Evolutionary conservation across 768 basidiomycete species (phyloP).

Genomic region (Bullera alba): DNA sequence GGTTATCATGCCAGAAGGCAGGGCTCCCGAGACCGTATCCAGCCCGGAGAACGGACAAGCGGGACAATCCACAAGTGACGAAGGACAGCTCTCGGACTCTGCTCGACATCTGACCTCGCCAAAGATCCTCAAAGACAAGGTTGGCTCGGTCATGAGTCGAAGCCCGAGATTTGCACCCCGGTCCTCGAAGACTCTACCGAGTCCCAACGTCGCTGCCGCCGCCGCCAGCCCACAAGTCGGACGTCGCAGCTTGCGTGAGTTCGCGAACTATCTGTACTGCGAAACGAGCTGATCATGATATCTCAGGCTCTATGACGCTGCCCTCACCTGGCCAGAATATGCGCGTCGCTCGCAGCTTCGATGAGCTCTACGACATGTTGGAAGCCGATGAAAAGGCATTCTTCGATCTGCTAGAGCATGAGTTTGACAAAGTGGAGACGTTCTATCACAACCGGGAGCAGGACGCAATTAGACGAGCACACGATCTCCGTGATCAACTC

Average conservation of each 20-base stretch:
- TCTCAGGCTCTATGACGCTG: constrained; percentile 26
- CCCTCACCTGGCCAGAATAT: constrained; percentile 12
- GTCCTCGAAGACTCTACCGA: background rate
- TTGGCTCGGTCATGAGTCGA: background rate
- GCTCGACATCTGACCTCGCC: background rate
- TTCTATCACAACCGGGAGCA: constrained; percentile 72
- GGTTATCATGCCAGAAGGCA: too few relatives aligned
- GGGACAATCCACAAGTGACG: background rate
- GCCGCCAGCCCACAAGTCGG: background rate
- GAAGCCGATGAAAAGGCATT: constrained; percentile 62
- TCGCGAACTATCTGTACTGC: background rate
- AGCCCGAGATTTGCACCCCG: constrained; percentile 1
- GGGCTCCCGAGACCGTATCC: too few relatives aligned
- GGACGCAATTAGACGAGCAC: constrained; percentile 50
- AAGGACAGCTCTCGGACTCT: constrained; percentile 1
- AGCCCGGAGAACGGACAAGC: background rate
- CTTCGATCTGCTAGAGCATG: constrained; percentile 66
- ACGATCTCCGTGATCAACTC: constrained; percentile 62
- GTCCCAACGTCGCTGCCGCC: background rate
- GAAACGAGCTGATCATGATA: background rate
- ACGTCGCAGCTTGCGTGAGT: constrained; percentile 23
- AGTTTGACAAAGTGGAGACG: constrained; percentile 74
- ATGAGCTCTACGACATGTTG: constrained; percentile 52
- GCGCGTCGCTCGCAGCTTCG: constrained; percentile 32
- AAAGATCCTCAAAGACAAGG: background rate